A percentile compares a stretch with the other conserved stretches of the same genome.
Evolutionary conservation across 495 filamentous ascomycete species (phyloP).

Genomic region (Penicillium ochrochloron): DNA sequence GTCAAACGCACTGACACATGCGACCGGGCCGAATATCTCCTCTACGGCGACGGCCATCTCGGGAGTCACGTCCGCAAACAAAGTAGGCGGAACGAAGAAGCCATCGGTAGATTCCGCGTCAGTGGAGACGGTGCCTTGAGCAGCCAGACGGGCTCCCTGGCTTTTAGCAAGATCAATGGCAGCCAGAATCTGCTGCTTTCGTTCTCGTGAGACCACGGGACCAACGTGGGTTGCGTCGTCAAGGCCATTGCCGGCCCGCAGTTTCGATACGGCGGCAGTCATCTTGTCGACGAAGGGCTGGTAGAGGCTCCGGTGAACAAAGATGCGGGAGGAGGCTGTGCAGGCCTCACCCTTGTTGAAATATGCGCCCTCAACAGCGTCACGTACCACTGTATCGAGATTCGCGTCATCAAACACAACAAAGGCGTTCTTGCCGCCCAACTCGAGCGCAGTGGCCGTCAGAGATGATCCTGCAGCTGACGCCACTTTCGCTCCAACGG

Average conservation of each 20-base stretch:
- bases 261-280: constrained; percentile 33
- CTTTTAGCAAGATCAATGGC: constrained; percentile 53
- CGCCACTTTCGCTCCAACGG: not conserved
- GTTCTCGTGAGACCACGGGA: constrained; percentile 58
- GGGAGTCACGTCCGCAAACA: constrained; percentile 64
- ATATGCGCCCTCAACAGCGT: constrained; percentile 35
- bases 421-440: constrained; percentile 2
- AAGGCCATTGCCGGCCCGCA: constrained; percentile 58
- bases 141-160: constrained; percentile 43
- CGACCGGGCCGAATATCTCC: constrained; percentile 71
- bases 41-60: constrained; percentile 58
- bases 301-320: constrained; percentile 53
- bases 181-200: constrained; percentile 57
- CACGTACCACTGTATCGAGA: constrained; percentile 8
- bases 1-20: constrained; percentile 58
- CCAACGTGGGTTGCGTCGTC: constrained; percentile 62
- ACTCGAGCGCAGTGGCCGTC: not conserved
- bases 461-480: not conserved
- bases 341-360: constrained; percentile 69
- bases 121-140: constrained; percentile 17
- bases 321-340: constrained; percentile 67
- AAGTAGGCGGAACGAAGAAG: constrained; percentile 62
- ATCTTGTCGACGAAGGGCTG: constrained; percentile 19
- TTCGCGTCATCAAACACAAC: not conserved
- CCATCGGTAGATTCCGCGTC: constrained; percentile 32